phyloP scores from a whole-genome alignment of 345 rosid species.

The Erysimum cheiranthoides region DNA sequence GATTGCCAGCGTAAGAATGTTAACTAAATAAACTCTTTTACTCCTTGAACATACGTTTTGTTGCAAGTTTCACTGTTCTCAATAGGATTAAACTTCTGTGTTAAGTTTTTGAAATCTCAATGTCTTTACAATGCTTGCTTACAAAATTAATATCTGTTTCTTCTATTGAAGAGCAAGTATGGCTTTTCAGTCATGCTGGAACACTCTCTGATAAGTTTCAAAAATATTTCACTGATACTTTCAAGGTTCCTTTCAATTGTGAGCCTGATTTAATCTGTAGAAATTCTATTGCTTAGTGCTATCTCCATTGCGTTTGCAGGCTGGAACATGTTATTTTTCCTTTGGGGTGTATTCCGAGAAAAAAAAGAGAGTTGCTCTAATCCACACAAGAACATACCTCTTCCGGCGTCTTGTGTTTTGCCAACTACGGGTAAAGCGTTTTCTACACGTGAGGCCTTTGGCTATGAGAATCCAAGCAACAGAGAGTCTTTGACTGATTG shows the following conservation, averaged over 20 bases:
- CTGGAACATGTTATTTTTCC: constrained; percentile 84
- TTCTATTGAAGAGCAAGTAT: constrained; percentile 17
- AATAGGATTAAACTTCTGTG: constrained; percentile 7
- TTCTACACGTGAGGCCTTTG: constrained; percentile 43
- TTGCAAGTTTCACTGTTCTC: constrained; percentile 11
- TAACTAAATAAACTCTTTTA: constrained; percentile 30
- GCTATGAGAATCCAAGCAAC: constrained; percentile 44
- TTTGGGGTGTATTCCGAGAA: constrained; percentile 94
- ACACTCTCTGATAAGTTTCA: constrained; percentile 7
- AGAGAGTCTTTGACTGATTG: constrained; percentile 36
- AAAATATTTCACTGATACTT: constrained; percentile 2
- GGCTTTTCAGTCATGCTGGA: constrained; percentile 4
- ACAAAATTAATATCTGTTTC: constrained; percentile 10
- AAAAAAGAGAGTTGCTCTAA: constrained; percentile 50
- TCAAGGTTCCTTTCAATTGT: neutral
- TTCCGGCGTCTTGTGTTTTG: constrained; percentile 35
- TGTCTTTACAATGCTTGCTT: constrained; percentile 24
- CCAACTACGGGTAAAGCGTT: constrained; percentile 43
- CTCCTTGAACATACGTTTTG: constrained; percentile 11
- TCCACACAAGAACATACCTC: constrained; percentile 48
- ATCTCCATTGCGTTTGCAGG: constrained; percentile 54
- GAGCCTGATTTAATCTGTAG: constrained; percentile 9
- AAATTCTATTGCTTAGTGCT: constrained; percentile 26
- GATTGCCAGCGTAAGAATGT: constrained; percentile 81
- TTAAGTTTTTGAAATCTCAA: constrained; percentile 10